Percentiles rank a stretch among this genome's conserved stretches.
Evolutionary conservation across 371 early-diverging fungal genomes (phyloP).

Genomic region (Mucor indicus): DNA sequence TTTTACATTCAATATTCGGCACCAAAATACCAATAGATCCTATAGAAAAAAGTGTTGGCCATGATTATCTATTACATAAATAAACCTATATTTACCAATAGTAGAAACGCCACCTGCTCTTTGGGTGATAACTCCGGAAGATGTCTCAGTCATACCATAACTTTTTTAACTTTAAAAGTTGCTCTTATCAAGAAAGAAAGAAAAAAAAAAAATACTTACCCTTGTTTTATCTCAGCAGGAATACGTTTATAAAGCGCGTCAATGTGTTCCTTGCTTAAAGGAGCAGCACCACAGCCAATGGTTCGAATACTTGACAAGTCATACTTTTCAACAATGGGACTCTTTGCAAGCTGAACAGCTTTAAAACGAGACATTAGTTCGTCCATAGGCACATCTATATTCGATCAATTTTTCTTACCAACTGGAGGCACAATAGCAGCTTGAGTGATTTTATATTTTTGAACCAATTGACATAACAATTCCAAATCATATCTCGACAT

Average conservation of each 20-base stretch:
- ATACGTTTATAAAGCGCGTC: constrained; percentile 48
- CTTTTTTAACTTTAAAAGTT: too few species aligned
- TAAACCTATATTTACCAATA: background rate
- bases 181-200: constrained; percentile 26
- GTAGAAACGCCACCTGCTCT: constrained; percentile 12
- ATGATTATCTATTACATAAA: background rate
- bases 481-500: constrained; percentile 66
- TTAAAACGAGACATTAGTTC: background rate
- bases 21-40: constrained; percentile 71
- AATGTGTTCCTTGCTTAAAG: constrained; percentile 63
- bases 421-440: constrained; percentile 82
- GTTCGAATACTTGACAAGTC: constrained; percentile 62
- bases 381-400: too few species aligned
- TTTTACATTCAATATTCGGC: constrained; percentile 64
- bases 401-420: constrained; percentile 36
- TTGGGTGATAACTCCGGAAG: constrained; percentile 28
- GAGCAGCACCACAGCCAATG: constrained; percentile 81
- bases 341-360: constrained; percentile 59
- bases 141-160: constrained; percentile 75
- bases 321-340: constrained; percentile 65
- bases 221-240: constrained; percentile 63
- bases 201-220: constrained; percentile 27
- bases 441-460: constrained; percentile 60
- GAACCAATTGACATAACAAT: constrained; percentile 52
- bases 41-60: too few species aligned